Evolutionary conservation across 441 rosid genomes (phyloP), one percentile per base, ranked within the genome.

Genomic region (Macaranga tanarius): DNA sequence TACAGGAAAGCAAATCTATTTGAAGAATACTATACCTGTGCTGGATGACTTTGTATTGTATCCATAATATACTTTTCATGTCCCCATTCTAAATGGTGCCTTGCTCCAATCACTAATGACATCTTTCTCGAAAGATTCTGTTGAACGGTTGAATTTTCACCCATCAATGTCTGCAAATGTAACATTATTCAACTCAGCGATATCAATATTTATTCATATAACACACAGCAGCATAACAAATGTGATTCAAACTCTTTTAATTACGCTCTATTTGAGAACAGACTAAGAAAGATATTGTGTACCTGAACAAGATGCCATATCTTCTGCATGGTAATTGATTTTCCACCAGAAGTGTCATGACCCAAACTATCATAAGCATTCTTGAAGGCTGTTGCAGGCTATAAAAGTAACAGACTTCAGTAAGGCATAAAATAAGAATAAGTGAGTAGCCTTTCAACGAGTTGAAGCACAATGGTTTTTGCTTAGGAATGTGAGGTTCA

Each of bases 231-330:
- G 45, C 67, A 68, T 26, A 57, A 57, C 38, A 45, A 69, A 78
- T 34, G 57, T 44, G 55, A 69, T 67, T 55, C 65, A 31, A 75
- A 25, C 58, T 75, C 59, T 69, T 17, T 4, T 50, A 26, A 10
- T 42, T 71, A 64, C 15, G 62, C 58, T 12, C 48, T 63, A 75
- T 10, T 50, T 59, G 5, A 74, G 65, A 58, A 62, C 10, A 67
- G 70, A n/a, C 28, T 73, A 67, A 66, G 50, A 62, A 76, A 42
- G 19, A n/a, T 50, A 62, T 38, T 61, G 16, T 47, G 51, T 76
- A 90, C 99, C 98, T 89, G 89, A 77, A 92, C 82, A 83, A 95
- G 97, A 82, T 91, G 95, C 99, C 99, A 95, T 75, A 95, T 91
- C 83, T 95, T 95, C 85, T 90, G 98, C 88, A 92, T 80, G 81